These are phyloP conservation scores for Yarrowia yakushimensis DNA, from an alignment of 805 yeast species.

Conservation along the genomic window DNA sequence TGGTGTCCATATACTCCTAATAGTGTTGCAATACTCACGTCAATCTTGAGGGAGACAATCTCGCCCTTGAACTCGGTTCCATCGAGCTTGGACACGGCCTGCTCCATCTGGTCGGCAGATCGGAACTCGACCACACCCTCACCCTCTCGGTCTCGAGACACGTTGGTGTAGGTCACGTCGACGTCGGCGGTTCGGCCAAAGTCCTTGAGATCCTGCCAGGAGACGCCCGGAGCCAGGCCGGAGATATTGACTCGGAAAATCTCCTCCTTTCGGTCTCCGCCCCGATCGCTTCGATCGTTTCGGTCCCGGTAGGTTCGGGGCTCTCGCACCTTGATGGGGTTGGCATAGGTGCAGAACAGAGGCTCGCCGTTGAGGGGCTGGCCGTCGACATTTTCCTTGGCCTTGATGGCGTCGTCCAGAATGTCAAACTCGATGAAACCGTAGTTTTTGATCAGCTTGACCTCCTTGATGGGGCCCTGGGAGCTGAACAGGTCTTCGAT, in stretches of 20 bases:
- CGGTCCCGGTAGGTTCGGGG: conserved; percentile 29
- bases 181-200: conserved; percentile 61
- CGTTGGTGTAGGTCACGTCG: conserved; percentile 40
- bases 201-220: conserved; percentile 57
- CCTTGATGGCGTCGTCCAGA: conserved; percentile 36
- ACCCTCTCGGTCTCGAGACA: conserved; percentile 39
- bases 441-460: conserved; percentile 49
- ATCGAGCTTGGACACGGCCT: conserved; percentile 65
- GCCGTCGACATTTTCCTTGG: conserved; percentile 34
- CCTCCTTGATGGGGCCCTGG: conserved; percentile 54
- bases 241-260: conserved; percentile 34
- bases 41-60: conserved; percentile 58
- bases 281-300: conserved; percentile 30
- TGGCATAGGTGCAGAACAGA: conserved; percentile 38
- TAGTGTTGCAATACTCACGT: conserved; percentile 1
- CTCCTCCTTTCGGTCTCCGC: conserved; percentile 28
- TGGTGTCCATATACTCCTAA: too few species aligned
- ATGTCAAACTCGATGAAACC: conserved; percentile 38
- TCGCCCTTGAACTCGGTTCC: conserved; percentile 71
- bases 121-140: conserved; percentile 37
- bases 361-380: conserved; percentile 38
- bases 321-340: conserved; percentile 33
- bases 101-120: conserved; percentile 65
- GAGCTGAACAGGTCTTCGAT: conserved; percentile 46
- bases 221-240: conserved; percentile 32